phyloP scores from a whole-genome alignment of 345 rosid species.

The Sonneratia caseolaris region DNA sequence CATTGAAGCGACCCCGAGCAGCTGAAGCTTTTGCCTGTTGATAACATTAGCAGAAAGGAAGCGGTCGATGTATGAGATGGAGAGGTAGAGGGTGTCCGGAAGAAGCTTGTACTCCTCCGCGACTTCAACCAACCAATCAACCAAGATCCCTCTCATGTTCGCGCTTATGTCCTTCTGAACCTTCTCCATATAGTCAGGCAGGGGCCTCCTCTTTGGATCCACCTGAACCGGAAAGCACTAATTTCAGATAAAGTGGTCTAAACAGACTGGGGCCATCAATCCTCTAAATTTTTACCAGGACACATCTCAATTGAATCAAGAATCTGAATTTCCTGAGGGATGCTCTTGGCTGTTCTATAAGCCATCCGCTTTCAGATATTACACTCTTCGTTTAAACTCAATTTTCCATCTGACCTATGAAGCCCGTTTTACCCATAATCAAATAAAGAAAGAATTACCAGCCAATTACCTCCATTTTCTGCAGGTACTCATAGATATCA shows the following conservation, averaged over 20 bases:
- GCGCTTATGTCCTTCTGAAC: conserved; percentile 51
- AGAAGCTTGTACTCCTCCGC: conserved; percentile 65
- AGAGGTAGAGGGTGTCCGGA: conserved; percentile 51
- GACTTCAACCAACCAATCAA: conserved; percentile 65
- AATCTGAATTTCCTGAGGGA: background rate
- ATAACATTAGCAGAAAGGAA: conserved; percentile 37
- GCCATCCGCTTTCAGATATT: no score
- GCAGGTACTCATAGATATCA: conserved; percentile 21
- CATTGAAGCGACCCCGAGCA: conserved; percentile 68
- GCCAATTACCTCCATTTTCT: conserved; percentile 20
- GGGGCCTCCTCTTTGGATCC: conserved; percentile 41
- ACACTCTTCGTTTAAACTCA: no score
- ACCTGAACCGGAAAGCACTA: conserved; percentile 13
- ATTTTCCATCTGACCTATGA: background rate
- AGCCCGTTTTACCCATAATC: background rate
- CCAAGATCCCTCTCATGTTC: conserved; percentile 49
- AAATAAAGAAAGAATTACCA: background rate
- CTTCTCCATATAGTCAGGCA: conserved; percentile 41
- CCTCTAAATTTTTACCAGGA: background rate
- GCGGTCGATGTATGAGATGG: conserved; percentile 47
- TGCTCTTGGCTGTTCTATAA: no score
- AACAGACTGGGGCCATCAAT: background rate
- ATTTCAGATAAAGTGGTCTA: background rate
- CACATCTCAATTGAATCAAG: background rate
- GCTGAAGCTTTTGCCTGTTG: conserved; percentile 44